Base-by-base conservation (phyloP, 1,139 yeast species). In the Wickerhamomyces sp. region DNA sequence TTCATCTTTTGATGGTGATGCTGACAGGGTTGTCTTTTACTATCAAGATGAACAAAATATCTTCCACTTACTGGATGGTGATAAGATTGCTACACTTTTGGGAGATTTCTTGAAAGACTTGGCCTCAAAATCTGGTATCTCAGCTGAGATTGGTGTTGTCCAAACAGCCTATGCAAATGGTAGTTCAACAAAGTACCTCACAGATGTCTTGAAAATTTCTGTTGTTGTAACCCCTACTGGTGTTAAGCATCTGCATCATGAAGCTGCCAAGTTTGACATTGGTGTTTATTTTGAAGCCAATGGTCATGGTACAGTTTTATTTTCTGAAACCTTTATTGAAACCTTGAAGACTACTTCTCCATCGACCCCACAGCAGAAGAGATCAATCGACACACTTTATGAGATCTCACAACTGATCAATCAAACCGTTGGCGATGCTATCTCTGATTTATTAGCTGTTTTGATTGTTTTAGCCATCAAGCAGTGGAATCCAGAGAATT, bases 161-260 rank as follows among this genome's bases (percentile, higher is more conserved):
- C 99, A 93, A 69, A 93, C 99, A 2, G 99, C 99, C 1, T 93
- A 93, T 61, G 99, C 99, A 43, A 93, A 93, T 63, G 99, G 99
- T 4, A 79, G 87, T 10, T 87, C 97, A 0, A 88, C 98, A 0
- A 71, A 75, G 38, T 93, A 81, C 60, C 71, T 93, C 36, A 74
- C 75, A 44, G 69, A 82, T 6, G 73, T 67, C 0, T 73, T 93
- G 57, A 73, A 79, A 49, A 68, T 89, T 15, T 96, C 96, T 0
- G 96, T 89, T 10, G 79, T 81, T 5, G 88, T 95, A 64, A 88
- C 98, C 0, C 85, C 96, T 39, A 93, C 99, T 2, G 99, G 99
- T 38, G 99, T 93, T 37, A 93, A 93, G 67, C 96, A 93, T 66
- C 73, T 94, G 54, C 99, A 94, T 62, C 95, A 87, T 58, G 89